phyloP scores from a whole-genome alignment of 495 filamentous ascomycete genomes.

The Viridothelium virens region DNA sequence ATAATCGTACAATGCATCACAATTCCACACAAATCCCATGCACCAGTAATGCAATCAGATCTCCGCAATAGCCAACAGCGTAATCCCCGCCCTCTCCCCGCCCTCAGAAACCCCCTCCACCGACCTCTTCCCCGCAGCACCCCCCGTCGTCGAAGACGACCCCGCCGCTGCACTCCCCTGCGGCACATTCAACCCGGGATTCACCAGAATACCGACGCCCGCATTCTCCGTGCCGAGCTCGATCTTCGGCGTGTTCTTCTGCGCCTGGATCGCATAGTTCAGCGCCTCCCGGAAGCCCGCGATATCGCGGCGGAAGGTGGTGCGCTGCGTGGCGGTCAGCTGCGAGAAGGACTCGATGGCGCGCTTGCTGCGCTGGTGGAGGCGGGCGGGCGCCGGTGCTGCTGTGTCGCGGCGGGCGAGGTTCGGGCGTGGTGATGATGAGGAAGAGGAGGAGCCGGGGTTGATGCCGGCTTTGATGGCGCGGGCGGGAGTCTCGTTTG shows the following conservation, averaged over 20 bases:
- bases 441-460: not conserved
- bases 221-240: slow-evolving; percentile 25
- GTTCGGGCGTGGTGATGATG: not conserved
- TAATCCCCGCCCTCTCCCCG: slow-evolving; percentile 24
- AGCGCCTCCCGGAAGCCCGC: slow-evolving; percentile 28
- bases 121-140: not conserved
- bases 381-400: not conserved
- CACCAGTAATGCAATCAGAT: slow-evolving; percentile 10
- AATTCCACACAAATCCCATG: not conserved
- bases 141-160: slow-evolving; percentile 11
- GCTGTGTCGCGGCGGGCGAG: not conserved
- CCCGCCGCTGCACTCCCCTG: slow-evolving; percentile 20
- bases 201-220: slow-evolving; percentile 26
- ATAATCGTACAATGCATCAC: not conserved
- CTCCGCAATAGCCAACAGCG: slow-evolving; percentile 30
- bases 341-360: not conserved
- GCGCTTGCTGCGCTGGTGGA: not conserved
- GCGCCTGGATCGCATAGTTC: slow-evolving; percentile 25
- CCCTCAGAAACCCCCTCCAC: slow-evolving; percentile 20
- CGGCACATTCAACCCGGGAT: slow-evolving; percentile 28
- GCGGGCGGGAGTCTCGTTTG: slow-evolving; percentile 16
- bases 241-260: slow-evolving; percentile 29
- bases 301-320: slow-evolving; percentile 27
- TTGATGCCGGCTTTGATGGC: slow-evolving; percentile 20
- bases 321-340: slow-evolving; percentile 6